Base-by-base conservation (phyloP, 306 rosid genomes). In the Cicer chorassanicum region DNA sequence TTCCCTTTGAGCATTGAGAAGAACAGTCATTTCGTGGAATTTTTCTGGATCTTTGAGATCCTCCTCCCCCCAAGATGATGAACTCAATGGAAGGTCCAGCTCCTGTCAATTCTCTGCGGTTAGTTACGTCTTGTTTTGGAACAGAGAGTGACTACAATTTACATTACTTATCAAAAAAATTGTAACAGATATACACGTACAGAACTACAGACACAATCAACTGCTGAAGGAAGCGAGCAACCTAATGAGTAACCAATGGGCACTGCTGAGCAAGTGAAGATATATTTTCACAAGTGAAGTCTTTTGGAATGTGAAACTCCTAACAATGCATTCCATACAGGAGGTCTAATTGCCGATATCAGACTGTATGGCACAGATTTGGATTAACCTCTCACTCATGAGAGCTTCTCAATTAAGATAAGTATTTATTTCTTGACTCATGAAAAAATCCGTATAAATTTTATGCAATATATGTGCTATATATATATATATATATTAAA, bases 1-100 rank as follows among this genome's bases (percentile, higher is more conserved):
- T 83, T 94, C 97, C 87, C 95, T 86, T 82, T 94, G 99, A 54
- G 96, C 99, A 66, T 92, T 94, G 61, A 92, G 92, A 88, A 94
- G 99, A 73, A 94, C 78, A 15, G 94, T 90, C 97, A 94, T 94
- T 82, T 94, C 99, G 67, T 87, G 80, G 59, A 92, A 83, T 49
- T 90, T 94, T 24, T 84, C 89, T 6, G 97, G 95, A 80, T 92
- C 54, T 85, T 90, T 94, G 57, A 94, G 93, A 80, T 92, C 97
- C 80, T 87, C 88, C 84, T 90, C 87, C 63, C 86, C 88, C 99
- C 99, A 94, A 42, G 97, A 92, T 75, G 99, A 94, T 53, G 93
- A 84, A 76, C 80, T 86, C 84, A 94, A 48, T 11, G 99, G 99
- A 82, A 94, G 97, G 85, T 92, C 84, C 68, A 94, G 84, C 68